phyloP scores from a whole-genome alignment of 192 early-diverging fungal species.

The Coemansia umbellata region DNA sequence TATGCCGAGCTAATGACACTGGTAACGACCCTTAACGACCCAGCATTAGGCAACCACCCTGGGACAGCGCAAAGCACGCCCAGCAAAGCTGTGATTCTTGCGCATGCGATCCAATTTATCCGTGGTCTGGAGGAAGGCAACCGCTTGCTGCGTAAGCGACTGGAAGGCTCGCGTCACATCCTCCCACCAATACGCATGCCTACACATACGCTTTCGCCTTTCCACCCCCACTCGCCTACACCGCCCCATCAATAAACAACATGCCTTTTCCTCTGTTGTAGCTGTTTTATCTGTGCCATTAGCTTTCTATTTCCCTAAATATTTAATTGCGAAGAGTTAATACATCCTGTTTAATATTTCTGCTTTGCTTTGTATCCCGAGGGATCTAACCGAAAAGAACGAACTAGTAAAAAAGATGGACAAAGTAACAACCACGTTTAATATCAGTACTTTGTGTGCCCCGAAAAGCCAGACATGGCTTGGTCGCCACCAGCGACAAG shows the following conservation, averaged over 20 bases:
- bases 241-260: conserved; percentile 10
- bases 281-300: neutral
- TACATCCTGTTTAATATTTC: no score
- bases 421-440: neutral
- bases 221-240: conserved; percentile 6
- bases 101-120: conserved; percentile 77
- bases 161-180: conserved; percentile 23
- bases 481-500: conserved; percentile 12
- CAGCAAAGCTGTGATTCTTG: conserved; percentile 79
- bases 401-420: neutral
- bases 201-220: conserved; percentile 4
- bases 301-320: neutral
- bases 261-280: neutral
- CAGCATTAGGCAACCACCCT: conserved; percentile 48
- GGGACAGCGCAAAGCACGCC: conserved; percentile 68
- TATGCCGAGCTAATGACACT: conserved; percentile 84
- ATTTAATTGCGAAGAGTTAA: no score
- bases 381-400: no score
- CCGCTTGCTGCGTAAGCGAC: conserved; percentile 33
- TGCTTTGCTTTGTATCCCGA: no score
- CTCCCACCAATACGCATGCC: conserved; percentile 17
- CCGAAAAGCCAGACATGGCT: conserved; percentile 34
- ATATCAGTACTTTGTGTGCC: conserved; percentile 35
- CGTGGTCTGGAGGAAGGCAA: conserved; percentile 45
- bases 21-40: conserved; percentile 68